Conservation (phyloP, 2,329 filamentous ascomycete species). For the Colletotrichum chrysophilum region DNA sequence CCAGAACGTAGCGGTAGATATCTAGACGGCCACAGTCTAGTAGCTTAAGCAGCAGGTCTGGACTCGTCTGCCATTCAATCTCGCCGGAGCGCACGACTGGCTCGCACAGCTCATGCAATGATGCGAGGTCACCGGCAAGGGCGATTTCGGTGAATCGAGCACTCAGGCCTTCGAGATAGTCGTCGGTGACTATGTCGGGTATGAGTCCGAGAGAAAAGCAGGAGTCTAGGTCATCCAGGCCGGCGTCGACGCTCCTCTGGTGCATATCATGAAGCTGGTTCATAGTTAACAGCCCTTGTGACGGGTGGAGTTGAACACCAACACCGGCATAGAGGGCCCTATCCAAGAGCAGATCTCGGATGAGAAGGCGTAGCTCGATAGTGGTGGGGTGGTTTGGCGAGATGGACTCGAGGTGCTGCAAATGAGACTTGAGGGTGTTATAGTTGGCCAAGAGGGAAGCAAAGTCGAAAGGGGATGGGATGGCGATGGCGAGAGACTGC, state of each 20-base stretch:
- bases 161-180: constrained; percentile 25
- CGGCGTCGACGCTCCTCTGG: constrained; percentile 27
- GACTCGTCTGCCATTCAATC: constrained; percentile 27
- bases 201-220: constrained; percentile 30
- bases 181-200: constrained; percentile 20
- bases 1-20: constrained; percentile 32
- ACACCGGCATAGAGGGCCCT: constrained; percentile 31
- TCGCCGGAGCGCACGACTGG: constrained; percentile 31
- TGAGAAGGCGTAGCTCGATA: constrained; percentile 30
- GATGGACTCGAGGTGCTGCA: constrained; percentile 8
- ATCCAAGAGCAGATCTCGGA: constrained; percentile 30
- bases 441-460: constrained; percentile 28
- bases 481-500: constrained; percentile 44
- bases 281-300: constrained; percentile 15
- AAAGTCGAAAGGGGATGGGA: constrained; percentile 28
- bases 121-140: constrained; percentile 26
- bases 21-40: constrained; percentile 27
- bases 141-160: constrained; percentile 25
- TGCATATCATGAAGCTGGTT: constrained; percentile 32
- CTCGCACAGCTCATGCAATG: constrained; percentile 30
- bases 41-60: constrained; percentile 27
- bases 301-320: constrained; percentile 25
- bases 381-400: constrained; percentile 20
- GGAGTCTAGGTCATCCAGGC: constrained; percentile 31
- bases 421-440: constrained; percentile 25